phyloP scores from a whole-genome alignment of 2,329 filamentous ascomycete species.

The Plectosphaerella plurivora region DNA sequence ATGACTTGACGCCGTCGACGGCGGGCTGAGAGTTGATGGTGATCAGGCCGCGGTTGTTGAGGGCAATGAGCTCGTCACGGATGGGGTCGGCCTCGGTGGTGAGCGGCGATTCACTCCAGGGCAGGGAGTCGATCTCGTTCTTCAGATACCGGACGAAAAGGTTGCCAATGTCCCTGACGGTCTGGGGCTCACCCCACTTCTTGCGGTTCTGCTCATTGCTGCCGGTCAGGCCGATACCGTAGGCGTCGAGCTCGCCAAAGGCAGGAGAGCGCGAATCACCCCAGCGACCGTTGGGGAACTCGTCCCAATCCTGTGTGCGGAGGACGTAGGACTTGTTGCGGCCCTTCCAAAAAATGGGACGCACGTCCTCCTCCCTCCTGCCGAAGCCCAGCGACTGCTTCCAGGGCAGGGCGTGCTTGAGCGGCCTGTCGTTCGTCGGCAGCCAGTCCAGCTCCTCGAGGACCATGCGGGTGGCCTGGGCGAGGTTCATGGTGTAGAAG shows the following conservation, averaged over 20 bases:
- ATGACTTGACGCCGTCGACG: constrained; percentile 85
- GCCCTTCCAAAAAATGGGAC: constrained; percentile 98
- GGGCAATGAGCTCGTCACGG: constrained; percentile 67
- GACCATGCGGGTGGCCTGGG: constrained; percentile 88
- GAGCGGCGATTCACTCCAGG: constrained; percentile 91
- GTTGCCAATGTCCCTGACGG: constrained; percentile 72
- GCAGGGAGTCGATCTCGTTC: constrained; percentile 74
- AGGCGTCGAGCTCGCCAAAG: constrained; percentile 91
- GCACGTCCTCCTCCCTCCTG: constrained; percentile 87
- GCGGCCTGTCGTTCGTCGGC: constrained; percentile 70
- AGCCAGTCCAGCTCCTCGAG: constrained; percentile 83
- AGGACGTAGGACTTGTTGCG: constrained; percentile 93
- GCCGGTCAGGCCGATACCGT: constrained; percentile 88
- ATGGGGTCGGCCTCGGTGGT: constrained; percentile 78
- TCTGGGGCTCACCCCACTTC: constrained; percentile 84
- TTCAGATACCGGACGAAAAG: constrained; percentile 84
- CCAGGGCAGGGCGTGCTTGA: constrained; percentile 92
- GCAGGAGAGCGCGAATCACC: constrained; percentile 94
- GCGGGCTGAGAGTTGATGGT: constrained; percentile 98
- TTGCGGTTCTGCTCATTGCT: constrained; percentile 95
- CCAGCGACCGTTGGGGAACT: constrained; percentile 98
- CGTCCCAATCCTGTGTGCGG: constrained; percentile 97
- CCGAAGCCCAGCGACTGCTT: constrained; percentile 88
- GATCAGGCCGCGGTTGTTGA: constrained; percentile 83
- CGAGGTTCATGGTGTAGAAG: constrained; percentile 99